These are phyloP conservation scores for Spergularia azorica DNA, from an alignment of 179 eudicot genomes.

Conservation along the genomic window DNA sequence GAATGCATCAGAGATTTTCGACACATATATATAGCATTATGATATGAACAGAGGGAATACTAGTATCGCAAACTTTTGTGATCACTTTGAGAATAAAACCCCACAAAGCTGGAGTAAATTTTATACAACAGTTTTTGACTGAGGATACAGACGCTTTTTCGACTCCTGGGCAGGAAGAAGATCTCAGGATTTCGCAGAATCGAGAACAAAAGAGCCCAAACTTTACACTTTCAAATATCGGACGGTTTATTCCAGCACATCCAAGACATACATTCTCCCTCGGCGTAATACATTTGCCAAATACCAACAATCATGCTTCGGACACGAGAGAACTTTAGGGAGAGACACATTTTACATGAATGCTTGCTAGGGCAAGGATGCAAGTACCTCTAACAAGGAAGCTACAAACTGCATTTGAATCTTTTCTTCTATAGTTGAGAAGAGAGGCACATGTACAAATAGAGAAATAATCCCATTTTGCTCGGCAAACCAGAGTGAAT, in stretches of 20 bases:
- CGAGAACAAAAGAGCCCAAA: constrained; percentile 9
- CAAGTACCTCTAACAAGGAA: constrained; percentile 85
- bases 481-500: constrained; percentile 89
- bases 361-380: constrained; percentile 49
- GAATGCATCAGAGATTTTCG: too few relatives aligned
- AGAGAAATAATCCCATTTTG: constrained; percentile 75
- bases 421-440: constrained; percentile 69
- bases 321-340: constrained; percentile 11
- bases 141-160: neutral
- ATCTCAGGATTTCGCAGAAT: neutral
- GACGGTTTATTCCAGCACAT: constrained; percentile 27
- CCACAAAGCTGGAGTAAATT: too few relatives aligned
- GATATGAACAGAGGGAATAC: too few relatives aligned
- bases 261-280: constrained; percentile 20
- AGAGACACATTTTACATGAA: constrained; percentile 16
- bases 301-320: constrained; percentile 21
- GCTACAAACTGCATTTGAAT: constrained; percentile 87
- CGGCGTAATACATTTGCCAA: constrained; percentile 25
- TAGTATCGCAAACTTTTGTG: too few relatives aligned
- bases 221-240: constrained; percentile 14
- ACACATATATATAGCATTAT: too few relatives aligned
- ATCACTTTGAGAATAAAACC: too few relatives aligned
- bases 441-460: constrained; percentile 92
- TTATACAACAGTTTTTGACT: too few relatives aligned
- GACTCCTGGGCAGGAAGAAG: neutral